Percentiles rank a stretch among this genome's conserved stretches.
These are phyloP conservation scores for Podaxis carcinomalis DNA, from an alignment of 768 basidiomycete species.

Conservation along the genomic window DNA sequence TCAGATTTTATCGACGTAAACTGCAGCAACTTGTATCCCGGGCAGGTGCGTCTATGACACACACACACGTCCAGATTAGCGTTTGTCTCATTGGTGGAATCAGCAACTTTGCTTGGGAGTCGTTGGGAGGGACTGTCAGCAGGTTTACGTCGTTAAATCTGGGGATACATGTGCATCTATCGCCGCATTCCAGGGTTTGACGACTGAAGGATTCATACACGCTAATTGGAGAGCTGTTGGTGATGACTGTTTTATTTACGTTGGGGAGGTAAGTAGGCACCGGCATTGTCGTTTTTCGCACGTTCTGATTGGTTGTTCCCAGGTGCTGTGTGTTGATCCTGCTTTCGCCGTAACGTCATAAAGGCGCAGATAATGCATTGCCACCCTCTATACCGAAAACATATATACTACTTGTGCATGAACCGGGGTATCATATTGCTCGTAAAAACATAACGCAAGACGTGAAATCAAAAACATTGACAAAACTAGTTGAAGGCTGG, in stretches of 20 bases:
- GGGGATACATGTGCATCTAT: constrained; percentile 52
- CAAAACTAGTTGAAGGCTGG: neutral
- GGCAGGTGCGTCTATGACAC: constrained; percentile 31
- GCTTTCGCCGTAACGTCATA: neutral
- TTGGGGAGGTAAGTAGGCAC: constrained; percentile 44
- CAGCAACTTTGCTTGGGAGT: constrained; percentile 53
- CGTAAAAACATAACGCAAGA: neutral
- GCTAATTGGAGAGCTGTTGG: constrained; percentile 66
- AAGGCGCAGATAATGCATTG: no score
- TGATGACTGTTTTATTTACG: constrained; percentile 50
- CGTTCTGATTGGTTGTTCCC: neutral
- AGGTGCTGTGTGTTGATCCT: constrained; percentile 1
- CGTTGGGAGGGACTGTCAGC: constrained; percentile 49
- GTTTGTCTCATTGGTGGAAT: neutral
- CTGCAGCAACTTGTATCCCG: constrained; percentile 53
- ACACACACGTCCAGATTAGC: no score
- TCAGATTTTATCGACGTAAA: constrained; percentile 39
- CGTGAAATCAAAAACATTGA: neutral
- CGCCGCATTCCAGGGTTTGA: constrained; percentile 34
- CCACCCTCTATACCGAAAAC: no score
- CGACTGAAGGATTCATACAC: constrained; percentile 38
- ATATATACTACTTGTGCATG: no score
- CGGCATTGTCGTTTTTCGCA: neutral
- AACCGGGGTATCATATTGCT: neutral
- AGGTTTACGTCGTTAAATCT: constrained; percentile 38